Evolutionary conservation across 768 basidiomycete species (phyloP).

Genomic region (Rhizopogon rudus): DNA sequence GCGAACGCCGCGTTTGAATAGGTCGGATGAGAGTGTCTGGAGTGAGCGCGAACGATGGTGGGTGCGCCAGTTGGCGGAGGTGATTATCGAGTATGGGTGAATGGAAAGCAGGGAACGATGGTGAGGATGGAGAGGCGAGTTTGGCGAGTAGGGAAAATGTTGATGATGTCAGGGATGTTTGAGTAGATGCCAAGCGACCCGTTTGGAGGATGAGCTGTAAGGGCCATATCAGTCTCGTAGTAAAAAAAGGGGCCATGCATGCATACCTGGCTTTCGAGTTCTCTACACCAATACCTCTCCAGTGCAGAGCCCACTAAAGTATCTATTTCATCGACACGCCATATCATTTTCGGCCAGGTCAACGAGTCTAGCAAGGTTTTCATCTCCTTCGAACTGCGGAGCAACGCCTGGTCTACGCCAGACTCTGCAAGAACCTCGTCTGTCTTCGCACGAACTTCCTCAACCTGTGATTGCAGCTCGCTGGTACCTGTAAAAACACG

Average conservation of each 20-base stretch:
- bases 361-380: conserved; percentile 25
- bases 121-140: conserved; percentile 29
- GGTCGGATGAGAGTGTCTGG: conserved; percentile 46
- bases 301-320: conserved; percentile 27
- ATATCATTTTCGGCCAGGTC: conserved; percentile 35
- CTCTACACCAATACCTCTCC: conserved; percentile 34
- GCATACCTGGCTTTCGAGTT: conserved; percentile 47
- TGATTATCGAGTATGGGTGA: conserved; percentile 57
- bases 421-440: conserved; percentile 36
- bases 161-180: conserved; percentile 36
- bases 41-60: conserved; percentile 41
- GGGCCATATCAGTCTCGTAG: background rate
- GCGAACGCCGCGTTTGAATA: conserved; percentile 43
- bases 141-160: conserved; percentile 36
- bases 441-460: conserved; percentile 32
- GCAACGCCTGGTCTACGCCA: conserved; percentile 21
- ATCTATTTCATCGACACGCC: conserved; percentile 37
- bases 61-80: conserved; percentile 46
- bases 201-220: conserved; percentile 61
- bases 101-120: conserved; percentile 19
- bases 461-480: conserved; percentile 32
- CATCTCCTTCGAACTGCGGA: conserved; percentile 24
- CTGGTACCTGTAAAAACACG: conserved; percentile 29
- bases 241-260: background rate
- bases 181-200: conserved; percentile 49